phyloP scores from a whole-genome alignment of 441 rosid genomes.

The Gossypium gossypioides region DNA sequence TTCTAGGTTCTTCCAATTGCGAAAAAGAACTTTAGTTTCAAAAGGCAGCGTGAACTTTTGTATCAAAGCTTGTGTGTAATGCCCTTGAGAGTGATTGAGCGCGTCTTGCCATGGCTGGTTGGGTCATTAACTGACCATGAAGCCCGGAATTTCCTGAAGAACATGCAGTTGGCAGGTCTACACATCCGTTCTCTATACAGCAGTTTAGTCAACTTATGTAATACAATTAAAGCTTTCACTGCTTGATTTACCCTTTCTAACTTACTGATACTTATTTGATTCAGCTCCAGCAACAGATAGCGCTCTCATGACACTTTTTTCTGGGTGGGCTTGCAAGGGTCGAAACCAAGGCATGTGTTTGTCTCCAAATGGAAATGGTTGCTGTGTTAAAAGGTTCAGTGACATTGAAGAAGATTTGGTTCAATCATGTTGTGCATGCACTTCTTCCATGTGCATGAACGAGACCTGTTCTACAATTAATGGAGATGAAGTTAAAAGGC shows the following conservation, averaged over 20 bases:
- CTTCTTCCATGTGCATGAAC: conserved; percentile 21
- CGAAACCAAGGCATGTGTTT: conserved; percentile 39
- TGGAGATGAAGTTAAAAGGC: conserved; percentile 26
- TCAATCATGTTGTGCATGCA: conserved; percentile 28
- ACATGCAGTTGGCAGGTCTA: conserved; percentile 62
- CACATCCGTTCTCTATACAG: conserved; percentile 11
- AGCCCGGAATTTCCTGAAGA: conserved; percentile 48
- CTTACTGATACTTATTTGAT: conserved; percentile 15
- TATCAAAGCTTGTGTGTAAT: conserved; percentile 65
- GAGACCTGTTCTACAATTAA: conserved; percentile 21
- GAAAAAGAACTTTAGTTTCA: conserved; percentile 48
- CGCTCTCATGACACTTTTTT: conserved; percentile 58
- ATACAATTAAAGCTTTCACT: neutral
- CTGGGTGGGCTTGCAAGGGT: conserved; percentile 80
- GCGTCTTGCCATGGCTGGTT: conserved; percentile 62
- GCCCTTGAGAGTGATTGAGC: conserved; percentile 70
- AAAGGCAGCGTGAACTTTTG: conserved; percentile 57
- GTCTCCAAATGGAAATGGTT: conserved; percentile 43
- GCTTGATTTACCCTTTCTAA: conserved; percentile 12
- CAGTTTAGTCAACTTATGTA: neutral
- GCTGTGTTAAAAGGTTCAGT: conserved; percentile 36
- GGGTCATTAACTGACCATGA: conserved; percentile 53
- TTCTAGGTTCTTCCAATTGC: conserved; percentile 66
- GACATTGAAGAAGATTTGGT: conserved; percentile 40
- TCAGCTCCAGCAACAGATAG: conserved; percentile 52